phyloP scores from a whole-genome alignment of 2,329 filamentous ascomycete species.

The Aurifilum marmelostoma region DNA sequence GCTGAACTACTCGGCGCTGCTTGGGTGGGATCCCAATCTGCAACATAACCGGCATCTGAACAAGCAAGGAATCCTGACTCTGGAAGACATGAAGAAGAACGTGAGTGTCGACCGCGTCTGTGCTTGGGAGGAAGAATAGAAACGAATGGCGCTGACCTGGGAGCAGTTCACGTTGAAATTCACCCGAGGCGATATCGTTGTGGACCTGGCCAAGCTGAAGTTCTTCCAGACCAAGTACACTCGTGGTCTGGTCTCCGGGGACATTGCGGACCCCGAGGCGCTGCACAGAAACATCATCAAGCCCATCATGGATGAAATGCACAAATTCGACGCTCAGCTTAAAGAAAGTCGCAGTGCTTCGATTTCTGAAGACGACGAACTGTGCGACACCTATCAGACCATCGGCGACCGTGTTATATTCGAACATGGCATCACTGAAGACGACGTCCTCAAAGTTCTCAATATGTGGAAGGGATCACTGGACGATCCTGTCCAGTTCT shows the following conservation, averaged over 20 bases:
- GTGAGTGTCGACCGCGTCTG: constrained; percentile 47
- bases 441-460: constrained; percentile 27
- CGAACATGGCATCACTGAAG: not conserved
- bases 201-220: constrained; percentile 77
- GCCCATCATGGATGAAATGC: constrained; percentile 32
- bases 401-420: not conserved
- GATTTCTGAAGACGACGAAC: not conserved
- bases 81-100: constrained; percentile 71
- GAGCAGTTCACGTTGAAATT: constrained; percentile 79
- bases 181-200: constrained; percentile 86
- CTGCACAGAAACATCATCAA: constrained; percentile 24
- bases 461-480: constrained; percentile 25
- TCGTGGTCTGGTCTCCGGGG: constrained; percentile 21
- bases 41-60: constrained; percentile 32
- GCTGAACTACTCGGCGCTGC: constrained; percentile 81
- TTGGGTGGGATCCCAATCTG: constrained; percentile 77
- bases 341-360: not conserved
- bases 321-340: constrained; percentile 18
- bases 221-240: constrained; percentile 63
- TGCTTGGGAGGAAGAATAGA: not conserved
- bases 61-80: constrained; percentile 70
- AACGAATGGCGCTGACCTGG: constrained; percentile 33
- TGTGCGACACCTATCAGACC: not conserved
- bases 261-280: constrained; percentile 7
- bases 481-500: constrained; percentile 26